Evolutionary conservation across 2,329 filamentous ascomycete genomes (phyloP).

Genomic region (Colletotrichum euphorbiae): DNA sequence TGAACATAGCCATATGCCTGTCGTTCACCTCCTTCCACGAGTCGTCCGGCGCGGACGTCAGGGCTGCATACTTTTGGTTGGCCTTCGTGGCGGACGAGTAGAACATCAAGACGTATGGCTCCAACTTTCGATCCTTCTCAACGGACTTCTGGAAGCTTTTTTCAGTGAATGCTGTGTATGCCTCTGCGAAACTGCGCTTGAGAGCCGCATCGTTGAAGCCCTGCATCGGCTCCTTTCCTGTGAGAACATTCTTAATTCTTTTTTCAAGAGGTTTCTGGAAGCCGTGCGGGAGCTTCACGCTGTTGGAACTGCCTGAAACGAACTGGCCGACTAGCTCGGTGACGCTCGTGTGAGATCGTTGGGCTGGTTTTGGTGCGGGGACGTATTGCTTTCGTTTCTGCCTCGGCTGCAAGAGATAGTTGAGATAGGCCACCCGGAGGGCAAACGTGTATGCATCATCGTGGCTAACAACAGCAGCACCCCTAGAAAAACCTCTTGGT

Average conservation of each 20-base stretch:
- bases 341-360: slow-evolving; percentile 76
- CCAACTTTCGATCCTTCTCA: slow-evolving; percentile 92
- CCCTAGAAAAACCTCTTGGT: slow-evolving; percentile 58
- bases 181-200: slow-evolving; percentile 93
- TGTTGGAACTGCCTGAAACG: slow-evolving; percentile 60
- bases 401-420: slow-evolving; percentile 92
- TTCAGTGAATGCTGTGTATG: slow-evolving; percentile 93
- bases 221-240: slow-evolving; percentile 83
- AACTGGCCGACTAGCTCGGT: slow-evolving; percentile 93
- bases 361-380: slow-evolving; percentile 70
- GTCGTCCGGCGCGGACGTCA: slow-evolving; percentile 81
- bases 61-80: slow-evolving; percentile 80
- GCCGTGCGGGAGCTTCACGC: slow-evolving; percentile 68
- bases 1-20: slow-evolving; percentile 92
- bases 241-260: slow-evolving; percentile 82
- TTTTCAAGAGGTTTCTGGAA: slow-evolving; percentile 70
- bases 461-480: slow-evolving; percentile 60
- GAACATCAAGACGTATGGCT: slow-evolving; percentile 95
- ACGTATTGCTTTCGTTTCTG: slow-evolving; percentile 91
- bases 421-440: slow-evolving; percentile 88
- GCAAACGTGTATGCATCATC: slow-evolving; percentile 94
- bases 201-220: slow-evolving; percentile 92
- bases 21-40: slow-evolving; percentile 93
- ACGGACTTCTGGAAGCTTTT: slow-evolving; percentile 88
- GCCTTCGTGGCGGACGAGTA: slow-evolving; percentile 93